Evolutionary conservation across 805 yeast species (phyloP).

Genomic region (Lipomyces spencermartinsiae): DNA sequence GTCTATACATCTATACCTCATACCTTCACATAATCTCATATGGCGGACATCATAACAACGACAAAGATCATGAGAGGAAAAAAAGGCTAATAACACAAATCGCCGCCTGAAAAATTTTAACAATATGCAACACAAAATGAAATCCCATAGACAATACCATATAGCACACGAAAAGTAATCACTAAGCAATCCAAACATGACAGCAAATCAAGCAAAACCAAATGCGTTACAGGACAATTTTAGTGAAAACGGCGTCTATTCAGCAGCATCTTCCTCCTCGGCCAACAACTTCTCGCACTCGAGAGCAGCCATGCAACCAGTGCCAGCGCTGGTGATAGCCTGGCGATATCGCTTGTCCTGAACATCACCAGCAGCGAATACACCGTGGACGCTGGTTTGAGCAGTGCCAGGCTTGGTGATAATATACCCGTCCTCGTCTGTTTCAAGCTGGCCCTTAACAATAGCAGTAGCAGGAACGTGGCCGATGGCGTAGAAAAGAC

Average conservation of each 20-base stretch:
- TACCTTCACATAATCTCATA: neutral
- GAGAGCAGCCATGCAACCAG: constrained; percentile 99
- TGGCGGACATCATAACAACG: neutral
- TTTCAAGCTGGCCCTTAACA: constrained; percentile 75
- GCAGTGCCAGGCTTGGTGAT: constrained; percentile 90
- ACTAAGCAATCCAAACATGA: constrained; percentile 3
- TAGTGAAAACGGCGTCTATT: constrained; percentile 8
- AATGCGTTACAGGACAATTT: neutral
- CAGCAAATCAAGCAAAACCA: neutral
- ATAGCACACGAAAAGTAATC: neutral
- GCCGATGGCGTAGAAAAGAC: constrained; percentile 97
- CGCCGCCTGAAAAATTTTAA: neutral
- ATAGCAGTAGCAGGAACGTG: constrained; percentile 93
- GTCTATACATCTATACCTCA: neutral
- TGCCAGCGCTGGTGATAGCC: constrained; percentile 99
- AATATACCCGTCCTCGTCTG: constrained; percentile 88
- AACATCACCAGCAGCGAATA: constrained; percentile 98
- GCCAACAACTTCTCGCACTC: constrained; percentile 87
- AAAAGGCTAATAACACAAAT: constrained; percentile 3
- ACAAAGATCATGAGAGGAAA: neutral
- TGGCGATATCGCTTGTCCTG: constrained; percentile 97
- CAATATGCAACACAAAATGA: constrained; percentile 3
- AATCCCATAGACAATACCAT: neutral
- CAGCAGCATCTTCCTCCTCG: constrained; percentile 51
- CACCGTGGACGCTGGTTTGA: constrained; percentile 83